phyloP scores from a whole-genome alignment of 2,329 filamentous ascomycete species.

The Fusarium irregulare region DNA sequence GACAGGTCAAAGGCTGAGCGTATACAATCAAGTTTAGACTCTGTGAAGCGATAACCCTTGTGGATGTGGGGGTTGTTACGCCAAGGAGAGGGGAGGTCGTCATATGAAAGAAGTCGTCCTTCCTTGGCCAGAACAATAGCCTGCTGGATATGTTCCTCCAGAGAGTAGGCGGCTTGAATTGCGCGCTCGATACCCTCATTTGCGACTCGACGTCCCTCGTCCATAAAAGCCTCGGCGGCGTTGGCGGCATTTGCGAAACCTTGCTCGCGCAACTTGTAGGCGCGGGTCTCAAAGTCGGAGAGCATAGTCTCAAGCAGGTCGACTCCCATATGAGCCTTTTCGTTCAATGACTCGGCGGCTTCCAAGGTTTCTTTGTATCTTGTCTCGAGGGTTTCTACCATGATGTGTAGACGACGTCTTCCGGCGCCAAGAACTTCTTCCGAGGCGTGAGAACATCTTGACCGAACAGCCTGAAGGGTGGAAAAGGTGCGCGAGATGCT shows the following conservation, averaged over 20 bases:
- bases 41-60: slow-evolving; percentile 91
- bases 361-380: slow-evolving; percentile 88
- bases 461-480: slow-evolving; percentile 86
- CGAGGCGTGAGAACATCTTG: slow-evolving; percentile 88
- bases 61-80: slow-evolving; percentile 93
- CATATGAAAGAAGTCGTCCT: slow-evolving; percentile 85
- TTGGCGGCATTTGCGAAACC: slow-evolving; percentile 75
- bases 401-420: slow-evolving; percentile 82
- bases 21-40: slow-evolving; percentile 90
- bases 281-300: slow-evolving; percentile 84
- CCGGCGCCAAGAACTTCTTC: slow-evolving; percentile 91
- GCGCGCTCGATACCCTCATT: slow-evolving; percentile 83
- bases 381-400: slow-evolving; percentile 91
- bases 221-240: slow-evolving; percentile 78
- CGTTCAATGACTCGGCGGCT: slow-evolving; percentile 86
- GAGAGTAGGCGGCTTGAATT: slow-evolving; percentile 80
- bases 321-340: slow-evolving; percentile 90
- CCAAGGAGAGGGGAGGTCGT: slow-evolving; percentile 93
- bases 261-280: slow-evolving; percentile 81
- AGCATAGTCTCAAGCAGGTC: slow-evolving; percentile 87
- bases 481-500: slow-evolving; percentile 86
- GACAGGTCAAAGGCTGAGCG: slow-evolving; percentile 84
- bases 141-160: slow-evolving; percentile 86
- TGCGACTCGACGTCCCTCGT: slow-evolving; percentile 81
- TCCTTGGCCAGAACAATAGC: slow-evolving; percentile 81